Conservation (phyloP, 2,329 filamentous ascomycete species). For the Hypoxylon rubiginosum region DNA sequence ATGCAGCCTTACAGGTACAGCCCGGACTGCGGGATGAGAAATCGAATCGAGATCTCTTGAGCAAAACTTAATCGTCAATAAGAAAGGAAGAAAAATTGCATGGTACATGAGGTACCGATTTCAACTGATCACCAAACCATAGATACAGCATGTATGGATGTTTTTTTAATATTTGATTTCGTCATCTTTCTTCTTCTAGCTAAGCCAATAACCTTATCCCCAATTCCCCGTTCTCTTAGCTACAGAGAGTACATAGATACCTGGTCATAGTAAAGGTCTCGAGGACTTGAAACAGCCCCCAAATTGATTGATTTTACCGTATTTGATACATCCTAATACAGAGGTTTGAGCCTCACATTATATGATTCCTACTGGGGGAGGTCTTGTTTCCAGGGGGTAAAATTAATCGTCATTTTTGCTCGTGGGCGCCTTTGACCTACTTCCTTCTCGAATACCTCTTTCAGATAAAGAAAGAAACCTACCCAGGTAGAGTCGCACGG, state of each 20-base stretch:
- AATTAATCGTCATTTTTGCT: background rate
- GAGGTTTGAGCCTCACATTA: slow-evolving; percentile 21
- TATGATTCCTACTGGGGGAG: slow-evolving; percentile 2
- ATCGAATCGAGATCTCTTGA: background rate
- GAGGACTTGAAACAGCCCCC: slow-evolving; percentile 35
- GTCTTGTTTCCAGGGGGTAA: slow-evolving; percentile 1
- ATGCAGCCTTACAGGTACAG: slow-evolving; percentile 21
- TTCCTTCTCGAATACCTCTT: slow-evolving; percentile 30
- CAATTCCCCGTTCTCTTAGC: slow-evolving; percentile 22
- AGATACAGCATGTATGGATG: background rate
- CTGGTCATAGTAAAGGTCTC: background rate
- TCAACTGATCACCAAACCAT: background rate
- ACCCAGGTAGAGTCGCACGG: slow-evolving; percentile 26
- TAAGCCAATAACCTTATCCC: slow-evolving; percentile 10
- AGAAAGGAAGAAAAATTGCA: background rate
- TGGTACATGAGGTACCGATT: too few species aligned
- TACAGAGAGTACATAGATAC: background rate
- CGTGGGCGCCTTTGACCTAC: background rate
- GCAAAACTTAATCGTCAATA: background rate
- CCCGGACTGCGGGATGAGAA: slow-evolving; percentile 5
- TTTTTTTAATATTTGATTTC: background rate
- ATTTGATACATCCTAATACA: slow-evolving; percentile 15
- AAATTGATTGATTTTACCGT: slow-evolving; percentile 26
- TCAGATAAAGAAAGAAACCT: background rate
- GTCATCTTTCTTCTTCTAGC: background rate